Conservation (phyloP, 2,329 filamentous ascomycete genomes). For the Colletotrichum plurivorum region DNA sequence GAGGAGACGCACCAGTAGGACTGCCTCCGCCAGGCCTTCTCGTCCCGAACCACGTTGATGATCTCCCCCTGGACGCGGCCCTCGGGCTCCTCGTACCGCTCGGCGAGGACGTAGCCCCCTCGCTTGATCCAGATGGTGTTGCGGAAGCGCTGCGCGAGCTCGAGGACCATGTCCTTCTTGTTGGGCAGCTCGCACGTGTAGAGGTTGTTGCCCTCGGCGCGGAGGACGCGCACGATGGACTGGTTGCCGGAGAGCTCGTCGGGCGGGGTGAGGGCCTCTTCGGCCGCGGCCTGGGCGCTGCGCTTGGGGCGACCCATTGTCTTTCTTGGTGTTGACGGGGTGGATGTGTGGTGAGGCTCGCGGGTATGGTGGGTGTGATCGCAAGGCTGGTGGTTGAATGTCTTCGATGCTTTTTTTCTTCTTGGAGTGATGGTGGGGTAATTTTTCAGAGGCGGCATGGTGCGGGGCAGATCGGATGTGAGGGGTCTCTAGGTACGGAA, state of each 20-base stretch:
- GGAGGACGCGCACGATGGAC: conserved; percentile 82
- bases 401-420: conserved; percentile 16
- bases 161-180: conserved; percentile 77
- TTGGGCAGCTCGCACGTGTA: conserved; percentile 84
- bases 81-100: conserved; percentile 76
- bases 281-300: conserved; percentile 81
- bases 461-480: conserved; percentile 22
- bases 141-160: conserved; percentile 88
- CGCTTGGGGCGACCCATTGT: conserved; percentile 70
- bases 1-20: conserved; percentile 78
- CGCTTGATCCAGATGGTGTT: conserved; percentile 95
- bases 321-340: background rate
- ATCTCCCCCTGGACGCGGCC: conserved; percentile 91
- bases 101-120: conserved; percentile 88
- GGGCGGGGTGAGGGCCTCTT: conserved; percentile 76
- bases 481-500: too few species aligned
- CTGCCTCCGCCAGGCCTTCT: conserved; percentile 92
- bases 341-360: background rate
- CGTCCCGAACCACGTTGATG: conserved; percentile 91
- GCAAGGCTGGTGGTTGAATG: background rate
- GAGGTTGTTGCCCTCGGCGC: conserved; percentile 89
- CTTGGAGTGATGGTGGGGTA: conserved; percentile 35
- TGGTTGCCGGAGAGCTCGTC: conserved; percentile 72
- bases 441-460: conserved; percentile 10
- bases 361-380: too few species aligned